phyloP scores from a whole-genome alignment of 176 grass and related monocot species.

The Alopecurus myosuroides region DNA sequence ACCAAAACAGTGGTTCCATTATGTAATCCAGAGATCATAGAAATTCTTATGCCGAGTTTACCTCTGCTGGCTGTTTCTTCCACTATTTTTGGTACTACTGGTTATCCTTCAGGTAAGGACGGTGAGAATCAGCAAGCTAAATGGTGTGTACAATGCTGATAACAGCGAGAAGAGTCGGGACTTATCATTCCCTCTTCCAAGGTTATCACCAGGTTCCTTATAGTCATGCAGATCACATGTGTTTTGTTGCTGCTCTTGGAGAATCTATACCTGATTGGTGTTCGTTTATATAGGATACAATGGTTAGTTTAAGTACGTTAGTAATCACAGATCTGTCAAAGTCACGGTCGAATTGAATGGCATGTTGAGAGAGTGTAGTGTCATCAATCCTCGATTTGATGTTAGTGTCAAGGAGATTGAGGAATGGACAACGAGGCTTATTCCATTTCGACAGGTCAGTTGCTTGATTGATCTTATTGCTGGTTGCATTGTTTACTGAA shows the following conservation, averaged over 20 bases:
- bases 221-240: not conserved
- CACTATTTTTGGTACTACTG: too few species aligned
- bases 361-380: too few species aligned
- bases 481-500: not conserved
- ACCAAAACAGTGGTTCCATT: too few species aligned
- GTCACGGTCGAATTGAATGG: too few species aligned
- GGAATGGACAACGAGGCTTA: constrained; percentile 40
- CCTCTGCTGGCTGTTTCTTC: too few species aligned
- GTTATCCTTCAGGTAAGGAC: too few species aligned
- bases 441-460: constrained; percentile 44
- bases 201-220: constrained; percentile 62
- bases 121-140: constrained; percentile 53
- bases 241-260: not conserved
- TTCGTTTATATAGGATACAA: constrained; percentile 37
- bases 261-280: not conserved
- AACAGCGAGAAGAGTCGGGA: constrained; percentile 61
- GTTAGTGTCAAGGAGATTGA: constrained; percentile 61
- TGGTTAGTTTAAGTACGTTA: constrained; percentile 48
- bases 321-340: not conserved
- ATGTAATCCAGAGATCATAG: too few species aligned
- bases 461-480: not conserved
- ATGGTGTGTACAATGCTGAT: constrained; percentile 77
- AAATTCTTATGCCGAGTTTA: too few species aligned
- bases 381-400: constrained; percentile 35
- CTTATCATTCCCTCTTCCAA: constrained; percentile 65